Conservation (phyloP, 768 basidiomycete species). For the Tylopilus cervinicoccineus region DNA sequence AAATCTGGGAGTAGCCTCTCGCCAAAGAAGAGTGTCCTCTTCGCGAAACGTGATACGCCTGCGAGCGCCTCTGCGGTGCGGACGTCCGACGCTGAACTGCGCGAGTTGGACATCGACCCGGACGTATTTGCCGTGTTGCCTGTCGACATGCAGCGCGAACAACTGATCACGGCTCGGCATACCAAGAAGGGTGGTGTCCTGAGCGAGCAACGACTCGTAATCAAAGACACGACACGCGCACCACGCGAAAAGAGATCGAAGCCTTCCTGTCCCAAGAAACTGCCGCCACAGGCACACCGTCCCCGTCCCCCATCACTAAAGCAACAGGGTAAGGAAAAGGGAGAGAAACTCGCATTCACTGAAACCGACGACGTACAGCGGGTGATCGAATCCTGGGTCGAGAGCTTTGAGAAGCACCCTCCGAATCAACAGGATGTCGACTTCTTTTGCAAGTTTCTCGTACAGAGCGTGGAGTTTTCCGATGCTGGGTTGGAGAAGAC, state of each 20-base stretch:
- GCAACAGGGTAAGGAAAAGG: constrained; percentile 47
- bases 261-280: constrained; percentile 38
- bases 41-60: constrained; percentile 32
- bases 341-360: constrained; percentile 54
- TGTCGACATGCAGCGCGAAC: constrained; percentile 65
- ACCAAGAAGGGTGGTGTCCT: constrained; percentile 37
- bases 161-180: constrained; percentile 57
- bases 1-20: constrained; percentile 41
- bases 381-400: constrained; percentile 75
- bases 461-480: constrained; percentile 61
- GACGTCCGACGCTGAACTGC: constrained; percentile 55
- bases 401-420: constrained; percentile 50
- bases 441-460: constrained; percentile 68
- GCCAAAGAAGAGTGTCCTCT: constrained; percentile 34
- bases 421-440: constrained; percentile 75
- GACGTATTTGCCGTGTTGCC: constrained; percentile 67
- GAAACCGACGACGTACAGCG: constrained; percentile 70
- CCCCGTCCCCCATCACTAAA: constrained; percentile 49
- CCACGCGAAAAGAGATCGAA: constrained; percentile 28
- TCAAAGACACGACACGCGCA: constrained; percentile 39
- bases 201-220: constrained; percentile 42
- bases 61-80: constrained; percentile 33
- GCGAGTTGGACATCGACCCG: constrained; percentile 66
- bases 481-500: constrained; percentile 71
- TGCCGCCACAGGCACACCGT: constrained; percentile 54